A percentile compares a stretch with the other conserved stretches of the same genome.
These are phyloP conservation scores for Gardenia jasminoides DNA, from an alignment of 257 asterid species.

Conservation along the genomic window DNA sequence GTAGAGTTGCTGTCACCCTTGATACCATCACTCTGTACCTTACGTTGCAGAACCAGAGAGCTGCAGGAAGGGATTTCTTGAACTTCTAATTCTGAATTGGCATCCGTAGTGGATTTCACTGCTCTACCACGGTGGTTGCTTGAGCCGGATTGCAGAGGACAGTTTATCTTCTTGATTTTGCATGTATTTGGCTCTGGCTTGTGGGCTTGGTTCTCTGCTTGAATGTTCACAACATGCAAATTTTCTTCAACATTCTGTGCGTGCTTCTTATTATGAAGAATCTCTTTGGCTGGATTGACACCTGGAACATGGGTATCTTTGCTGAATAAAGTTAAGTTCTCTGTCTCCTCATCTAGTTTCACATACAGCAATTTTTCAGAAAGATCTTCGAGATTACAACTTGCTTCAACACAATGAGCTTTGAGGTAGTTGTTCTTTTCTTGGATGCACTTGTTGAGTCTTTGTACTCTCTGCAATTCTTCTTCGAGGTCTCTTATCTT, in stretches of 20 bases:
- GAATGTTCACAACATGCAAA: not conserved
- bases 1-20: not conserved
- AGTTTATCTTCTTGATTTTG: constrained; percentile 2
- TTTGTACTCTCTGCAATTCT: constrained; percentile 33
- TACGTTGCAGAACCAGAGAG: not conserved
- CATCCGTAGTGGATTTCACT: not conserved
- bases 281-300: constrained; percentile 1
- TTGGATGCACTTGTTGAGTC: constrained; percentile 22
- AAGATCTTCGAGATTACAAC: constrained; percentile 30
- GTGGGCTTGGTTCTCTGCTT: constrained; percentile 12
- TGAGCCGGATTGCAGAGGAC: constrained; percentile 6
- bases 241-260: not conserved
- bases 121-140: constrained; percentile 3
- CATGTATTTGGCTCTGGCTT: not conserved
- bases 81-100: not conserved
- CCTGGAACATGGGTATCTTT: constrained; percentile 9
- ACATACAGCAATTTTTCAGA: constrained; percentile 30
- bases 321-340: not conserved
- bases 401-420: constrained; percentile 29
- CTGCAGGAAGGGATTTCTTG: not conserved
- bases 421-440: constrained; percentile 24
- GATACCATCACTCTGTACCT: not conserved
- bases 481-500: constrained; percentile 40
- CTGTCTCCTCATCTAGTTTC: constrained; percentile 30
- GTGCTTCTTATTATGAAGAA: not conserved